Percentiles rank a stretch among this genome's conserved stretches.
Evolutionary conservation across 306 rosid species (phyloP).

Genomic region (Ziziphus jujuba): DNA sequence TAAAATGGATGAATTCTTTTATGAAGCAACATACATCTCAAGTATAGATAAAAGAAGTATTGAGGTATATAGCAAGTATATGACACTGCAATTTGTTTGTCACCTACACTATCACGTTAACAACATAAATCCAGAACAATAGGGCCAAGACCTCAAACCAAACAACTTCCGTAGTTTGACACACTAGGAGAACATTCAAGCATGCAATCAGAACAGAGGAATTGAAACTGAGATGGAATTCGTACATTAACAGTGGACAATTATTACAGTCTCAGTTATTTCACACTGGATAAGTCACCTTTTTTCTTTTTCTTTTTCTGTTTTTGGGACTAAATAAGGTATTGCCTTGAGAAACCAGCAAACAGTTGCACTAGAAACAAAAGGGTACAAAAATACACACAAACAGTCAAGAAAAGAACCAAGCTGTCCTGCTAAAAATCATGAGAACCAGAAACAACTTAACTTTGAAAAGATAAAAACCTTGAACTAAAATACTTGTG

Average conservation of each 20-base stretch:
- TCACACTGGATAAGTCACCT: not conserved
- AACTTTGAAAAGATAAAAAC: not conserved
- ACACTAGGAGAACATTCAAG: not conserved
- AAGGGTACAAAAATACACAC: too few relatives aligned
- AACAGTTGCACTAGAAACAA: too few relatives aligned
- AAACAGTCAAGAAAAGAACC: too few relatives aligned
- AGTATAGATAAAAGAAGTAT: not conserved
- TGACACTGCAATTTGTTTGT: not conserved
- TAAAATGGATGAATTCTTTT: not conserved
- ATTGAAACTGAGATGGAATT: too few relatives aligned
- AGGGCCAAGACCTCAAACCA: not conserved
- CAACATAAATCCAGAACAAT: not conserved
- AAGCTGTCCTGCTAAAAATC: too few relatives aligned
- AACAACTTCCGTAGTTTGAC: not conserved
- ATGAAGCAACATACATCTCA: not conserved
- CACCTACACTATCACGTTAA: constrained; percentile 1
- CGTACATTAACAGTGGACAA: too few relatives aligned
- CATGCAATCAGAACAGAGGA: too few relatives aligned
- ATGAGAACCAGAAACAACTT: too few relatives aligned
- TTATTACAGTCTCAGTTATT: too few relatives aligned
- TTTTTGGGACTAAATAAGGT: not conserved
- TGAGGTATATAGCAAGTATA: not conserved
- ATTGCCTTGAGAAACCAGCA: too few relatives aligned
- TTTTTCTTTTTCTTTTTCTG: not conserved
- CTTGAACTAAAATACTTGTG: too few relatives aligned